Conservation (phyloP, 495 filamentous ascomycete species). For the Tetracladium marchalianum region DNA sequence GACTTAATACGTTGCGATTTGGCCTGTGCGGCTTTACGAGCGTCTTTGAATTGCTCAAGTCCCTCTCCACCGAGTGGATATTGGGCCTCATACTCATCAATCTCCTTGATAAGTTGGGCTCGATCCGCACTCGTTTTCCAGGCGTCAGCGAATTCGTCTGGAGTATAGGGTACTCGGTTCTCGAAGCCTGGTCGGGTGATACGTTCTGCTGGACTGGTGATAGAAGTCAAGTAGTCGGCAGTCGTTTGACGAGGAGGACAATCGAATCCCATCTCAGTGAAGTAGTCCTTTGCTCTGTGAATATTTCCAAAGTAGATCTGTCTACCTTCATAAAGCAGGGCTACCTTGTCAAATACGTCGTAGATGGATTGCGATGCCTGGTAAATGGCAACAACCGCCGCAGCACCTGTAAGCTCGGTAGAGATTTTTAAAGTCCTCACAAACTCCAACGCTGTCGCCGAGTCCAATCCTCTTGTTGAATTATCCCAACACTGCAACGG, state of each 20-base stretch:
- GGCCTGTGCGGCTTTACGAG: conserved; percentile 33
- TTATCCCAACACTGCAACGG: conserved; percentile 82
- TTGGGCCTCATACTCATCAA: conserved; percentile 55
- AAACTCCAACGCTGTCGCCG: conserved; percentile 74
- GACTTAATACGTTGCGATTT: conserved; percentile 42
- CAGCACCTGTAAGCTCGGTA: conserved; percentile 53
- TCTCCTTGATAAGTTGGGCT: conserved; percentile 52
- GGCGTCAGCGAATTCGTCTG: conserved; percentile 63
- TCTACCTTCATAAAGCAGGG: conserved; percentile 70
- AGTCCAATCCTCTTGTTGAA: conserved; percentile 72
- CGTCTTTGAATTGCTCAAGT: conserved; percentile 57
- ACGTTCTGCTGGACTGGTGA: conserved; percentile 64
- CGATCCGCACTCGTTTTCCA: conserved; percentile 72
- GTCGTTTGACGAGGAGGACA: conserved; percentile 65
- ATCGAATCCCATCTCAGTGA: conserved; percentile 64
- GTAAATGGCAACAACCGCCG: conserved; percentile 73
- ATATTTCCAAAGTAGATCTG: conserved; percentile 73
- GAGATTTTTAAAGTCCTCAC: conserved; percentile 56
- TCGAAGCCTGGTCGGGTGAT: conserved; percentile 54
- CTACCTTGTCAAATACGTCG: conserved; percentile 68
- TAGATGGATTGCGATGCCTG: conserved; percentile 72
- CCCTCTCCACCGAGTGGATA: conserved; percentile 56
- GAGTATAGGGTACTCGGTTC: conserved; percentile 53
- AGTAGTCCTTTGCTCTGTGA: conserved; percentile 54
- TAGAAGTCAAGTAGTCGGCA: conserved; percentile 71